Percentiles rank a stretch among this genome's conserved stretches.
These are phyloP conservation scores for Aspergillus viridinutans DNA, from an alignment of 2,329 filamentous ascomycete species.

Conservation along the genomic window DNA sequence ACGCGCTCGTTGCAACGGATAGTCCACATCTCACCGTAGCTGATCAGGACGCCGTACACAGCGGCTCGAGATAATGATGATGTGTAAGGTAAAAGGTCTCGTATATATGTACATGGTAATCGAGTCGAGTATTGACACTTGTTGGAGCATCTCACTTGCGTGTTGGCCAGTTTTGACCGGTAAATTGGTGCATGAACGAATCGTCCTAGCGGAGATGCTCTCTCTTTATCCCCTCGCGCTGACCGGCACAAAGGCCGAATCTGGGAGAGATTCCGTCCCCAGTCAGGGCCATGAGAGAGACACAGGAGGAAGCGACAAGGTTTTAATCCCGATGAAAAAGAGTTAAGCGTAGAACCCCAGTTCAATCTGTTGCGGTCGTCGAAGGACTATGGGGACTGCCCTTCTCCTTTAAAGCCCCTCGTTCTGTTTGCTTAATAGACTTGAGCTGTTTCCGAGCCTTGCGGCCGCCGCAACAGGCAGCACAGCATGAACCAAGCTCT, in stretches of 20 bases:
- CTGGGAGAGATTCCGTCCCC: not conserved
- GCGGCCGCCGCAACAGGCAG: constrained; percentile 44
- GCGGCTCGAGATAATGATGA: not conserved
- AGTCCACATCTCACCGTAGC: not conserved
- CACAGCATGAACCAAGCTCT: constrained; percentile 74
- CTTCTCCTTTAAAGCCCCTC: constrained; percentile 16
- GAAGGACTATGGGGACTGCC: constrained; percentile 7
- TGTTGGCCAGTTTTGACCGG: not conserved
- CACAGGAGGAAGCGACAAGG: not conserved
- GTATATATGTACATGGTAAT: not conserved
- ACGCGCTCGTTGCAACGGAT: not conserved
- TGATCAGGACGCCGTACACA: not conserved
- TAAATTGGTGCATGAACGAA: no score
- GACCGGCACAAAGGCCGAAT: not conserved
- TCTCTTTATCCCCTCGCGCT: not conserved
- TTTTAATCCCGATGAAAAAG: not conserved
- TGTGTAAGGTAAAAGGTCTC: not conserved
- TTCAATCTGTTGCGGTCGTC: not conserved
- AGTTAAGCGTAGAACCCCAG: not conserved
- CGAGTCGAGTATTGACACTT: not conserved
- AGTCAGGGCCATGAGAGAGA: not conserved
- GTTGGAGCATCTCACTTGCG: not conserved
- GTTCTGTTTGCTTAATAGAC: not conserved
- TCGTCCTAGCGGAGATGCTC: not conserved
- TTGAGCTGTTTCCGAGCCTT: constrained; percentile 34